Base-by-base conservation (phyloP, 148 eudicot species). In the Camellia granthamiana region DNA sequence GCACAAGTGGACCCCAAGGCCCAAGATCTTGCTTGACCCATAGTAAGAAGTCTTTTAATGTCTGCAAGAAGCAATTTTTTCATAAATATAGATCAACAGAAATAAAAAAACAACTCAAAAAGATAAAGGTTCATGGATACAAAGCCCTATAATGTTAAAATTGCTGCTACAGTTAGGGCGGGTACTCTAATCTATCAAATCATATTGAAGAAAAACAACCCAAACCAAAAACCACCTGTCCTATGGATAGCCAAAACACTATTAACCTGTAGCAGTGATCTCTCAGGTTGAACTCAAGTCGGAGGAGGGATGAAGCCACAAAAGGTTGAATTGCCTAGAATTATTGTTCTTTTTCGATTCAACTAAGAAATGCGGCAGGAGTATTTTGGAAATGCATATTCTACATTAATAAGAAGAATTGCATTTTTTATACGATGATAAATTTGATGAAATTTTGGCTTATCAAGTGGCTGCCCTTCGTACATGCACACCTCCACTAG, bases 21-120 rank as follows among this genome's bases (percentile, higher is more conserved):
- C 99, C 99, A 86, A 93, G 93, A 89, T 96, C 90, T 70, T 88
- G 85, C 62, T 96, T 88, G 85, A 96, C 87, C 94, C 97, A 96
- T 51, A 89, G 46, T 52, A 96, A 85, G 82, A 96, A 93, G 81
- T 91, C 86, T 84, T 89, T 93, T 85, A 93, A 75, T 76, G 91
- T 85, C 99, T 93, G 88, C 74, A 82, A 59, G 56, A 65, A 85
- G 42, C 21, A 67, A 80, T 43, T 52, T 58, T 63, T 16, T 77
- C 18, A 80, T 19, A 56, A 63, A 69, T 15, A 67, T 73, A 65
- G 8, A 68, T 52, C 47, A 74, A 59, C 6, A 63, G 13, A 71
- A 16, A 77, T 76, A 72, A 69, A 43, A 30, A 30, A 30, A 62
- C 55, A 76, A 41, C 47, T 58, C 19, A 42, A 38, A 77, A 68